phyloP scores from a whole-genome alignment of 169 alveolate genomes.

The Plasmodium vinckei region DNA sequence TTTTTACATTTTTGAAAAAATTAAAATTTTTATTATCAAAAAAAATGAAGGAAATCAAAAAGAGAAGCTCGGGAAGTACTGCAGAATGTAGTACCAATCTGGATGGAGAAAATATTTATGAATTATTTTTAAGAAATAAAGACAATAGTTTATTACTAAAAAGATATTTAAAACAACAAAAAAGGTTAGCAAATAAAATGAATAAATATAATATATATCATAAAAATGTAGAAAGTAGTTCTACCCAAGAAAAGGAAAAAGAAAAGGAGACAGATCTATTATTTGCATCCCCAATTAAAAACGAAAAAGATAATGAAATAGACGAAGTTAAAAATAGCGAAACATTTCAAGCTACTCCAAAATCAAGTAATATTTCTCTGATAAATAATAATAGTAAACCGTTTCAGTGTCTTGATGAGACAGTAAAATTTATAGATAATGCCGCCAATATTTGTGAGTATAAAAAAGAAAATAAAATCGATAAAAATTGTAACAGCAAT shows the following conservation, averaged over 20 bases:
- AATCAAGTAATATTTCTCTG: too few species aligned
- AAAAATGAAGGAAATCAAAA: neutral
- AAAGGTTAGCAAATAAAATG: slow-evolving; percentile 1
- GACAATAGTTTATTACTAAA: slow-evolving; percentile 12
- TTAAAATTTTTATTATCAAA: neutral
- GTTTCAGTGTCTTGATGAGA: too few species aligned
- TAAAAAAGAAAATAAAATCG: too few species aligned
- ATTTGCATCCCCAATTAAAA: too few species aligned
- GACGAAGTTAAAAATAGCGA: too few species aligned
- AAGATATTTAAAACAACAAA: slow-evolving; percentile 20
- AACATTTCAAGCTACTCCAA: too few species aligned
- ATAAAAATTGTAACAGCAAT: too few species aligned
- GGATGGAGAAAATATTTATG: neutral
- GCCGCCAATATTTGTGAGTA: too few species aligned
- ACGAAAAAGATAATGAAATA: too few species aligned
- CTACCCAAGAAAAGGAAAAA: neutral
- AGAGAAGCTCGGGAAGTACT: neutral
- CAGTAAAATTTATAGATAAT: too few species aligned
- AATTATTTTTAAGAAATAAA: neutral
- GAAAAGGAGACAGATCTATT: neutral
- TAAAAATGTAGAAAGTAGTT: neutral
- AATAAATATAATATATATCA: neutral
- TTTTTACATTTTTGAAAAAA: slow-evolving; percentile 16
- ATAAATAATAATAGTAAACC: too few species aligned
- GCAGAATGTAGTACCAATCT: too few species aligned